Base-by-base conservation (phyloP, 768 basidiomycete genomes). In the Cyclocybe cylindracea region DNA sequence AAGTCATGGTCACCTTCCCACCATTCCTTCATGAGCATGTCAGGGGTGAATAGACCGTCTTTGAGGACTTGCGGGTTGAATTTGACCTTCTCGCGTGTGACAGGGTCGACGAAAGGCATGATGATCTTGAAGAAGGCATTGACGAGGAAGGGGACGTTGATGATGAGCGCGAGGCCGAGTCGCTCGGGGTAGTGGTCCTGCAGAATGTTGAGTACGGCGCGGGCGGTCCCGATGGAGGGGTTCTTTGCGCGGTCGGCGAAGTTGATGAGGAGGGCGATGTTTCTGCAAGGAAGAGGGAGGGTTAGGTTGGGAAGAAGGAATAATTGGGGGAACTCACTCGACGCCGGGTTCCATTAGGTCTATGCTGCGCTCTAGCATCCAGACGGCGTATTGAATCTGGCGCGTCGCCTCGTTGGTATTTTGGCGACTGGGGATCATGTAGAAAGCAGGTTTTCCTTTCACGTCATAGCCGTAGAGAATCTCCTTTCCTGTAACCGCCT, bases 121-220 rank as follows among this genome's bases (percentile, higher is more conserved):
- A 93, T 85, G 58, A 91, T 67, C 58, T 86, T 90, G 76, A 83
- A 87, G 70, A 93, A 92, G 0, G 82, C 75, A 49, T 80, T 82
- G 45, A 93, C 63, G 44, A 91, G 64, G 73, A 84, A 93, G 3
- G 93, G 92, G n/a, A 94, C 78, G 60, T 94, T 89, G 52, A 86
- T 75, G 61, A 93, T 82, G 39, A 91, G 68, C 1, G 91, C 80
- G 10, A 75, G 64, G 19, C 90, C 91, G 33, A 96, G 83, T 3
- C 94, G 84, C 66, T 96, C 94, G 0, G 91, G 91, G 60, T 92
- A 94, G 63, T 94, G 90, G 18, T 83, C 79, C 61, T 92, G 91
- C 10, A 92, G 75, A 58, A 91, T 87, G 65, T 77, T 68, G 47
- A 87, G 75, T 10, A 83, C 78, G 6, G 77, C 59, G 5, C 75